Conservation (phyloP, 345 rosid genomes). For the Hypericum perforatum region DNA sequence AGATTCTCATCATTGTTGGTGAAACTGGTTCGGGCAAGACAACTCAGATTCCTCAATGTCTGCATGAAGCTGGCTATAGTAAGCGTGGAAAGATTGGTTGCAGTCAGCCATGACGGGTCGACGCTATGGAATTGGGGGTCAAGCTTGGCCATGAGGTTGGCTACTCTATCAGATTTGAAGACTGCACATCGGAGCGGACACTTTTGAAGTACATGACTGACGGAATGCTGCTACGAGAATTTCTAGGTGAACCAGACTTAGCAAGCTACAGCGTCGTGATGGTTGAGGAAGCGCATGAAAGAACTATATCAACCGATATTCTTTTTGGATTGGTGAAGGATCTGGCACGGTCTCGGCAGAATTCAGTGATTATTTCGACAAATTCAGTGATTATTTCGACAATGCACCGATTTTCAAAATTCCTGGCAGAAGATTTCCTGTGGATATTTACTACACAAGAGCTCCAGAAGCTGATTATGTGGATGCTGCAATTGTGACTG, state of each 20-base stretch:
- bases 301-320: conserved; percentile 94
- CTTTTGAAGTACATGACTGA: conserved; percentile 92
- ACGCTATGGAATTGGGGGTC: conserved; percentile 97
- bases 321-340: conserved; percentile 95
- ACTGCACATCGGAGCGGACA: conserved; percentile 94
- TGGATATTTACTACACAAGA: conserved; percentile 80
- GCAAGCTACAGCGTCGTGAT: conserved; percentile 87
- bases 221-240: conserved; percentile 91
- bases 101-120: conserved; percentile 96
- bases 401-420: conserved; percentile 88
- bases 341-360: conserved; percentile 72
- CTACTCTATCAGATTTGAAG: conserved; percentile 95
- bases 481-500: conserved; percentile 91
- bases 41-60: conserved; percentile 91
- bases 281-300: conserved; percentile 99
- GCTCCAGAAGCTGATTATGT: conserved; percentile 98
- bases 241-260: conserved; percentile 87
- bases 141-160: conserved; percentile 99
- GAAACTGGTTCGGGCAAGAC: conserved; percentile 99
- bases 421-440: conserved; percentile 96
- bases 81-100: conserved; percentile 92
- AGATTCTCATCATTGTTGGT: conserved; percentile 95
- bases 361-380: conserved; percentile 82
- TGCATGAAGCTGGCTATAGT: conserved; percentile 94
- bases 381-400: conserved; percentile 93